Percentiles rank a stretch among this genome's conserved stretches.
Evolutionary conservation across 129 eudicot species (phyloP).

Genomic region (Tagetes erecta): DNA sequence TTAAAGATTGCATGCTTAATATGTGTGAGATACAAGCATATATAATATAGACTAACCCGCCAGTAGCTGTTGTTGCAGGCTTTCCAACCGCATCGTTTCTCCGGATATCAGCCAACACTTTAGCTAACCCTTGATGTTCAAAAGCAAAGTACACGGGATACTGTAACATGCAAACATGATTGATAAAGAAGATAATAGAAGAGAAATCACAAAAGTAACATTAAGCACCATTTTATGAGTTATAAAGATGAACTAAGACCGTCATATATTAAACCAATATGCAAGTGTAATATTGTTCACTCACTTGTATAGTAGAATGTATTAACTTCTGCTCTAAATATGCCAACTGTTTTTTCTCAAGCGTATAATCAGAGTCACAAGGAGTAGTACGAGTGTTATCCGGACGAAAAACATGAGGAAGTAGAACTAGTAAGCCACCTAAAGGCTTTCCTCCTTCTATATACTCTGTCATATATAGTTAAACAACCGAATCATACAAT

Average conservation of each 20-base stretch:
- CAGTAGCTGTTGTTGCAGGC: slow-evolving; percentile 96
- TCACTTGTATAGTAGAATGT: slow-evolving; percentile 75
- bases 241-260: neutral
- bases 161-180: slow-evolving; percentile 42
- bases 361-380: slow-evolving; percentile 38
- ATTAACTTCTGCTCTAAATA: slow-evolving; percentile 73
- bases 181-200: neutral
- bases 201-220: neutral
- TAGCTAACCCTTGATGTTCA: slow-evolving; percentile 71
- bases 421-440: slow-evolving; percentile 85
- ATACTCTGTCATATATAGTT: slow-evolving; percentile 45
- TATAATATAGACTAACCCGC: slow-evolving; percentile 66
- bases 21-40: neutral
- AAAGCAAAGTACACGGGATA: slow-evolving; percentile 94
- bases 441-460: slow-evolving; percentile 78
- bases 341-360: slow-evolving; percentile 40
- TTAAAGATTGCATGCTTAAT: neutral
- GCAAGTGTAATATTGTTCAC: slow-evolving; percentile 14
- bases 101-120: slow-evolving; percentile 79
- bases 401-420: slow-evolving; percentile 63
- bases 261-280: too few species aligned
- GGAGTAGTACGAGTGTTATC: slow-evolving; percentile 38
- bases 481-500: too few species aligned
- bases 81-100: slow-evolving; percentile 86
- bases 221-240: slow-evolving; percentile 3